Evolutionary conservation across 2,329 filamentous ascomycete species (phyloP).

Genomic region (Alternaria sp.): DNA sequence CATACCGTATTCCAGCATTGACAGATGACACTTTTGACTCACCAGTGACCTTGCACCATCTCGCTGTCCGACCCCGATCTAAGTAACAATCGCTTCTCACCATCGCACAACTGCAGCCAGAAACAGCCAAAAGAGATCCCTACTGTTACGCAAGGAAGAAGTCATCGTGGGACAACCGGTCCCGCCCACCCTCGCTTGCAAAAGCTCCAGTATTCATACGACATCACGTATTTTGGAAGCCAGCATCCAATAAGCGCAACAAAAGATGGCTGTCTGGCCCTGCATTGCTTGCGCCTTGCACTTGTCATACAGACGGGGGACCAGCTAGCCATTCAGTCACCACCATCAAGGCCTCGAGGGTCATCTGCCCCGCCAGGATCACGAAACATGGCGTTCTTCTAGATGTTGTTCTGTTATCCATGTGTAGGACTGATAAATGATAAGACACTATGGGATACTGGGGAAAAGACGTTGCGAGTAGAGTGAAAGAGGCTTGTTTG

Average conservation of each 20-base stretch:
- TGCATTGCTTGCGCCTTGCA: neutral
- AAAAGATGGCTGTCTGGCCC: neutral
- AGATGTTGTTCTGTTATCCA: neutral
- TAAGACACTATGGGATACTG: neutral
- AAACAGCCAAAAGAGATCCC: neutral
- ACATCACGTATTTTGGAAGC: neutral
- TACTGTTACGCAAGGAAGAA: neutral
- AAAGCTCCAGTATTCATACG: neutral
- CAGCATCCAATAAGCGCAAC: neutral
- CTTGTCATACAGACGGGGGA: neutral
- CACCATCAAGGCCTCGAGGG: neutral
- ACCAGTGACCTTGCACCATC: constrained; percentile 2
- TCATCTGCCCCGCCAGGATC: neutral
- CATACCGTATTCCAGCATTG: constrained; percentile 1
- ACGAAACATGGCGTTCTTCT: neutral
- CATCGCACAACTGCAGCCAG: neutral
- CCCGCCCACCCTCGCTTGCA: constrained; percentile 6
- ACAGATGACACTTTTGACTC: constrained; percentile 9
- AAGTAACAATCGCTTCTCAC: neutral
- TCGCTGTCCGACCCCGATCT: neutral
- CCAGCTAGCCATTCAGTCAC: neutral
- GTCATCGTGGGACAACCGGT: neutral
- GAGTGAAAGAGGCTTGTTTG: constrained; percentile 9
- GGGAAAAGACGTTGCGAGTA: neutral
- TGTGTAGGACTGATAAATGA: neutral